Evolutionary conservation across 2,329 filamentous ascomycete genomes (phyloP).

Genomic region (Fusarium sp.): DNA sequence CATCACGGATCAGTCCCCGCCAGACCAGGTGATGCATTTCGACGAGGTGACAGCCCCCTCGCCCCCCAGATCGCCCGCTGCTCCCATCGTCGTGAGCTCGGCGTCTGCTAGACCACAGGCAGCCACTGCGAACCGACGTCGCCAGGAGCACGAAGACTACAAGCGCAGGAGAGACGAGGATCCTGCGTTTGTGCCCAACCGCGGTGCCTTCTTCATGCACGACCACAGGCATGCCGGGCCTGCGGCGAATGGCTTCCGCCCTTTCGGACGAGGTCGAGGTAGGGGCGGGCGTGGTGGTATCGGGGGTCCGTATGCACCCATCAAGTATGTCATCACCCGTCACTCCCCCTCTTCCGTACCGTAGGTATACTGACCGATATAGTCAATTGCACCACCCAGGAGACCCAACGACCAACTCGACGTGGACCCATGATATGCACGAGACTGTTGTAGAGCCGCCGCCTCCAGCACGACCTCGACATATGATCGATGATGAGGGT

Average conservation of each 20-base stretch:
- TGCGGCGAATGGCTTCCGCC: constrained; percentile 81
- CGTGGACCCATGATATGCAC: constrained; percentile 96
- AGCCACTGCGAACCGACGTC: constrained; percentile 75
- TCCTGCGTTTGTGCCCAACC: constrained; percentile 92
- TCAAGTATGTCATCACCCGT: constrained; percentile 66
- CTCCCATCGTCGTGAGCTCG: constrained; percentile 68
- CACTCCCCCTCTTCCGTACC: constrained; percentile 1
- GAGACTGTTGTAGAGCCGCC: constrained; percentile 70
- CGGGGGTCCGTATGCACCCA: constrained; percentile 69
- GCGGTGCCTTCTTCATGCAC: constrained; percentile 97
- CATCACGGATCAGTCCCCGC: constrained; percentile 57
- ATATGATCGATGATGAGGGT: constrained; percentile 60
- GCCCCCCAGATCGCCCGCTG: constrained; percentile 56
- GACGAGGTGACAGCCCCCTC: constrained; percentile 56
- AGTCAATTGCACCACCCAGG: constrained; percentile 59
- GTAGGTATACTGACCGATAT: constrained; percentile 42
- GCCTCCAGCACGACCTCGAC: constrained; percentile 56
- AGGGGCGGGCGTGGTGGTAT: constrained; percentile 70
- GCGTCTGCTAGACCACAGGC: constrained; percentile 65
- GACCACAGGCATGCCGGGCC: constrained; percentile 87
- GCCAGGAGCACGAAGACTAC: constrained; percentile 91
- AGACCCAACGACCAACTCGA: constrained; percentile 76
- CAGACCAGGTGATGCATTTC: constrained; percentile 60
- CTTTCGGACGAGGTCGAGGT: constrained; percentile 76
- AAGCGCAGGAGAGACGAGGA: constrained; percentile 88